These are phyloP conservation scores for Exophiala spinifera DNA, from an alignment of 2,329 filamentous ascomycete species.

Conservation along the genomic window DNA sequence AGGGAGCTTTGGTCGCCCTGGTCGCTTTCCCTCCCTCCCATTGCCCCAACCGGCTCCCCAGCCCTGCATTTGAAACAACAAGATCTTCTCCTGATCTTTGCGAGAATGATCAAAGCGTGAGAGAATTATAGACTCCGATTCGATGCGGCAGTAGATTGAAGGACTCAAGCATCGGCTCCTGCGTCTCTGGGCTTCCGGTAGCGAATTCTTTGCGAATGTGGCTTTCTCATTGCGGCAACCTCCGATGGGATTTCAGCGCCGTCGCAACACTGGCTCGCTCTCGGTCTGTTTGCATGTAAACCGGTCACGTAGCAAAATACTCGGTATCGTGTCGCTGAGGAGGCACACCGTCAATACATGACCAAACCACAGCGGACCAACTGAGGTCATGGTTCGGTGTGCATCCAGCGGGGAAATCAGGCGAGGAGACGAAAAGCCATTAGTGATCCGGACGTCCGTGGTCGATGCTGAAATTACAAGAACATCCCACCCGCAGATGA, in stretches of 20 bases:
- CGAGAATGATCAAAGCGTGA: constrained; percentile 1
- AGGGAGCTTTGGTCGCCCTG: neutral
- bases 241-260: constrained; percentile 6
- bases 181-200: neutral
- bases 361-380: neutral
- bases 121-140: constrained; percentile 5
- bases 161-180: constrained; percentile 5
- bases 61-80: constrained; percentile 2
- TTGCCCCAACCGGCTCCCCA: constrained; percentile 11
- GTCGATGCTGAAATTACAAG: neutral
- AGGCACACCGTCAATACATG: too few relatives aligned
- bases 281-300: too few relatives aligned
- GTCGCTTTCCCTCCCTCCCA: neutral
- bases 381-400: neutral
- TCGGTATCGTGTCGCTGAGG: too few relatives aligned
- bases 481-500: neutral
- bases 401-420: constrained; percentile 1
- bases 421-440: neutral
- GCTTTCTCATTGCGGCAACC: neutral
- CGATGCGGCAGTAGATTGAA: constrained; percentile 12
- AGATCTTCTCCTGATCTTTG: constrained; percentile 5
- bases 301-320: too few relatives aligned
- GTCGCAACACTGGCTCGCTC: too few relatives aligned
- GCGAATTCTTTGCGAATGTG: too few relatives aligned
- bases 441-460: neutral